phyloP scores from a whole-genome alignment of 176 grass and related monocot genomes.

The Eremochloa ophiuroides region DNA sequence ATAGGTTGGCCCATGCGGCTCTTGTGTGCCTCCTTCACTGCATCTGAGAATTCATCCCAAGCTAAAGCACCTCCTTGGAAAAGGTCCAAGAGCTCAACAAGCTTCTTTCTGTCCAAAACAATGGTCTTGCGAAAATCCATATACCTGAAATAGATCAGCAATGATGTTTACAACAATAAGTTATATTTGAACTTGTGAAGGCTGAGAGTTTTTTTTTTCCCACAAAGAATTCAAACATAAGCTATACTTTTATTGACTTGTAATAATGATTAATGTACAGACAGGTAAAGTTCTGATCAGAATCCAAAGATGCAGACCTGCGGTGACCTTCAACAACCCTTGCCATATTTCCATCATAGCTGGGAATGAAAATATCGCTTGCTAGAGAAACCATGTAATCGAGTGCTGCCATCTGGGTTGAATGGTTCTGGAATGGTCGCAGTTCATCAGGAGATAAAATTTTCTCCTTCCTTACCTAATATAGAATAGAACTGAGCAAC shows the following conservation, averaged over 20 bases:
- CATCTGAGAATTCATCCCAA: conserved; percentile 71
- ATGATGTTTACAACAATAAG: neutral
- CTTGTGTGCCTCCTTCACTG: conserved; percentile 67
- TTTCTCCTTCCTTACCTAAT: conserved; percentile 89
- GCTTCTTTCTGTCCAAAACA: conserved; percentile 65
- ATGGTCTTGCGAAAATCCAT: conserved; percentile 68
- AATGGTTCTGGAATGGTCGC: conserved; percentile 80
- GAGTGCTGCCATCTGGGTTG: conserved; percentile 94
- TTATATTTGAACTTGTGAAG: neutral
- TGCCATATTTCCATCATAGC: conserved; percentile 98
- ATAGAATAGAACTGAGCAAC: conserved; percentile 9
- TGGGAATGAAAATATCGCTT: conserved; percentile 89
- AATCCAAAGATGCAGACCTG: conserved; percentile 41
- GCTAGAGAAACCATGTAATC: conserved; percentile 90
- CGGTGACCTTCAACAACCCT: conserved; percentile 95
- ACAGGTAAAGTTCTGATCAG: neutral
- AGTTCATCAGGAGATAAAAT: conserved; percentile 75
- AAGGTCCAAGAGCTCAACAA: conserved; percentile 80
- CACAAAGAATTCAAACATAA: neutral
- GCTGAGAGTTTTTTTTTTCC: neutral
- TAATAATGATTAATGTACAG: neutral
- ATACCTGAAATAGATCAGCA: conserved; percentile 42
- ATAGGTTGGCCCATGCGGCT: conserved; percentile 72
- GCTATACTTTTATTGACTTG: neutral
- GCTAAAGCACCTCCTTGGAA: conserved; percentile 58